Evolutionary conservation across 2,329 filamentous ascomycete genomes (phyloP).

Genomic region (Sporothrix sp.): DNA sequence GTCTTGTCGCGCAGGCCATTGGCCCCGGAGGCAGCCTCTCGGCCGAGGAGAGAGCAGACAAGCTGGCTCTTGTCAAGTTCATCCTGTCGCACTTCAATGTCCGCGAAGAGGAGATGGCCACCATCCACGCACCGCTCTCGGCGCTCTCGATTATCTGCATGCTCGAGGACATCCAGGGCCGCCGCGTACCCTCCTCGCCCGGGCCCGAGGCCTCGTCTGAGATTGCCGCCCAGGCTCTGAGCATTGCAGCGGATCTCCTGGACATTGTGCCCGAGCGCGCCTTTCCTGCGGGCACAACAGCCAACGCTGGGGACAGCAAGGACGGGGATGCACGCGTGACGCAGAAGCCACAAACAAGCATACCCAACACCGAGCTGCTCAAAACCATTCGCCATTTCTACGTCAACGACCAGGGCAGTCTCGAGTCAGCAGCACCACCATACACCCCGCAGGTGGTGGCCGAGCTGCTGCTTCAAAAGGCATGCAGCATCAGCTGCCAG

Average conservation of each 20-base stretch:
- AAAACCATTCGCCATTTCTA: conserved; percentile 58
- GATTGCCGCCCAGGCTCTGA: conserved; percentile 28
- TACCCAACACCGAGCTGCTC: conserved; percentile 43
- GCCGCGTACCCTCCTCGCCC: conserved; percentile 20
- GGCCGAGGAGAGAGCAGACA: conserved; percentile 43
- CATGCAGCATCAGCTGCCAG: conserved; percentile 41
- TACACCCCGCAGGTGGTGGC: conserved; percentile 46
- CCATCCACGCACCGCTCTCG: conserved; percentile 70
- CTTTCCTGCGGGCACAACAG: conserved; percentile 33
- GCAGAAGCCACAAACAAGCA: conserved; percentile 7
- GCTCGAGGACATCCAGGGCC: conserved; percentile 44
- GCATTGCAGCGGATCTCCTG: conserved; percentile 47
- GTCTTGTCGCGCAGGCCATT: conserved; percentile 54
- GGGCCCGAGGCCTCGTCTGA: neutral
- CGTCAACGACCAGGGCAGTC: conserved; percentile 57
- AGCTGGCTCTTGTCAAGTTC: conserved; percentile 68
- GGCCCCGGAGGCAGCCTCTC: conserved; percentile 36
- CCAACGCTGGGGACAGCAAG: neutral
- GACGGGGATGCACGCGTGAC: neutral
- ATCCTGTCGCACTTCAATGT: conserved; percentile 84
- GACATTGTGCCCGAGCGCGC: conserved; percentile 56
- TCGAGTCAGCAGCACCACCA: conserved; percentile 52
- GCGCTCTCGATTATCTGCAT: conserved; percentile 54
- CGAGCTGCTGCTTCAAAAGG: conserved; percentile 55
- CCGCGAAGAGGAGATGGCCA: conserved; percentile 90